These are phyloP conservation scores for Saccharomycopsis fibuligera DNA, from an alignment of 805 yeast genomes.

Conservation along the genomic window DNA sequence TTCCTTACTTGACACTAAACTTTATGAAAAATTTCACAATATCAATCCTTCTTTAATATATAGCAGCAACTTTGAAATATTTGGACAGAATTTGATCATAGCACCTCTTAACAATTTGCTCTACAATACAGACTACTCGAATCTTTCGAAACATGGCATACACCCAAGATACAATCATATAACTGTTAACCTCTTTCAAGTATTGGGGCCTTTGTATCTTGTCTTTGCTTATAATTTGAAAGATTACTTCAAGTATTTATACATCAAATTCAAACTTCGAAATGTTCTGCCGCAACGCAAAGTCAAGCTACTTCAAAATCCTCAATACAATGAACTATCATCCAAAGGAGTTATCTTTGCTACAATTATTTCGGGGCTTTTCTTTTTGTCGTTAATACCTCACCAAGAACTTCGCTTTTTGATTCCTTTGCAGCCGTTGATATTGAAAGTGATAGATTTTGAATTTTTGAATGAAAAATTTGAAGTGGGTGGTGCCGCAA, in stretches of 20 bases:
- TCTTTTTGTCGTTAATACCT: constrained; percentile 62
- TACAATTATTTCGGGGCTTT: constrained; percentile 55
- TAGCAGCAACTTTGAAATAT: not conserved
- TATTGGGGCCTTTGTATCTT: constrained; percentile 64
- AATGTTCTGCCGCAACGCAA: not conserved
- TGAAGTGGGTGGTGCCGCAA: not conserved
- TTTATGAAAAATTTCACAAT: constrained; percentile 2
- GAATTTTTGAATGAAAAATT: constrained; percentile 19
- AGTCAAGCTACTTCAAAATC: not conserved
- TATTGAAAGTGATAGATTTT: constrained; percentile 26
- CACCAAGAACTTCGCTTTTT: constrained; percentile 94
- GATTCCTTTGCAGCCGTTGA: constrained; percentile 68
- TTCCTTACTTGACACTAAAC: constrained; percentile 48
- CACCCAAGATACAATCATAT: constrained; percentile 76
- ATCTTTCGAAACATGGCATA: constrained; percentile 72
- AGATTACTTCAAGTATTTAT: constrained; percentile 7
- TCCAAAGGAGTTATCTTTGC: constrained; percentile 48
- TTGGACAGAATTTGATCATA: constrained; percentile 35
- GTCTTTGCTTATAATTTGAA: constrained; percentile 15
- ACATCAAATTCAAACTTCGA: constrained; percentile 1
- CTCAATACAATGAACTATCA: not conserved
- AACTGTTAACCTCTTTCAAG: constrained; percentile 67
- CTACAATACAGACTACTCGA: constrained; percentile 56
- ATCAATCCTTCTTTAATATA: not conserved
- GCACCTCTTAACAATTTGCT: constrained; percentile 73